Conservation (phyloP, 108 stramenopile species). For the Cyclotella choctawhatcheeana region DNA sequence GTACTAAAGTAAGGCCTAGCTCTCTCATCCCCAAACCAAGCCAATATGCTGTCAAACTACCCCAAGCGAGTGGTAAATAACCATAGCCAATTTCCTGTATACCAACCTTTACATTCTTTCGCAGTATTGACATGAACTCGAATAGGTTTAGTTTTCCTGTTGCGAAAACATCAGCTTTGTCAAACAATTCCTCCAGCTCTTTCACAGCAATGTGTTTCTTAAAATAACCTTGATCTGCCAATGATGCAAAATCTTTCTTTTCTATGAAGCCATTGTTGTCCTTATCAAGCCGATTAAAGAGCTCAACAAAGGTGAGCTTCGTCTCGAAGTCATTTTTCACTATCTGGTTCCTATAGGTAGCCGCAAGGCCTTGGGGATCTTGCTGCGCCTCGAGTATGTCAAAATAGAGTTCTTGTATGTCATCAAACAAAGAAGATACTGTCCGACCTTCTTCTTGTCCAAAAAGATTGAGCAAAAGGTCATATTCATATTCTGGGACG, state of each 20-base stretch:
- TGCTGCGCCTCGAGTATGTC: constrained; percentile 27
- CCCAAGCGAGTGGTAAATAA: constrained; percentile 53
- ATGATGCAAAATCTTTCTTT: constrained; percentile 36
- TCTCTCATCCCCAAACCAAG: constrained; percentile 51
- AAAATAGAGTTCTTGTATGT: constrained; percentile 43
- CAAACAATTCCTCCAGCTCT: constrained; percentile 32
- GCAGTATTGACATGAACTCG: constrained; percentile 47
- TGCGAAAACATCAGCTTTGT: constrained; percentile 30
- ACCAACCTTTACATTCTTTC: constrained; percentile 45
- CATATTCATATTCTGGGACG: constrained; percentile 7
- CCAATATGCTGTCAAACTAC: constrained; percentile 51
- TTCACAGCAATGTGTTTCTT: neutral
- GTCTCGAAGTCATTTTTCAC: constrained; percentile 34
- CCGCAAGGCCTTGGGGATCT: neutral
- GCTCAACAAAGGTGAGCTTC: constrained; percentile 50
- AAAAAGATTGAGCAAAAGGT: constrained; percentile 6
- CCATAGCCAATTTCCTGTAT: constrained; percentile 57
- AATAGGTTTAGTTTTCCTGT: constrained; percentile 43
- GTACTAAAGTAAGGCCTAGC: constrained; percentile 38
- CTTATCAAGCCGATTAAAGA: constrained; percentile 43
- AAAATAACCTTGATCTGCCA: constrained; percentile 12
- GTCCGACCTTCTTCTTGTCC: constrained; percentile 1
- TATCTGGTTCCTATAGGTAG: constrained; percentile 12
- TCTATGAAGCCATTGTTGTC: constrained; percentile 35
- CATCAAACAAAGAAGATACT: constrained; percentile 33